Evolutionary conservation across 495 filamentous ascomycete species (phyloP), one percentile per base, ranked within the genome.

Genomic region (Penicillium bialowiezense): DNA sequence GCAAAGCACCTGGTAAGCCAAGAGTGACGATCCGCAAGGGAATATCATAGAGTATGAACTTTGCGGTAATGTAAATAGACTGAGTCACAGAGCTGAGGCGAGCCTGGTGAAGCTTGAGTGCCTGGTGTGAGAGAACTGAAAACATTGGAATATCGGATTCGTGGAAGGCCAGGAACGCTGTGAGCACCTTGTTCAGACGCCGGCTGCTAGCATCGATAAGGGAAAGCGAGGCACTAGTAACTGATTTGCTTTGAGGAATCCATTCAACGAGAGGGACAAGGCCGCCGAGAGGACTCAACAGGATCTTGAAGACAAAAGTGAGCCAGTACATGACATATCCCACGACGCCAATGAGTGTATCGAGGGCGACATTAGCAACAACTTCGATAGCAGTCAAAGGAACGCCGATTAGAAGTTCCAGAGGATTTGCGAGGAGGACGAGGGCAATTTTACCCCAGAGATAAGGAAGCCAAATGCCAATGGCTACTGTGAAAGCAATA

Each of bases 381-480:
- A 79, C 79, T 31, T 88, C 88, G 5, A 88, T 57, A 14, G 89
- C 73, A 15, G 79, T 79, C 19, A 92, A 75, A 5, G 90, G 86
- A 15, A 91, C 75, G 58, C 85, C 79, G 51, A 91, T 60, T 34
- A 84, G 61, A 17, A 87, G 72, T 14, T 82, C 71, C 17, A 88
- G 68, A 4, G 95, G 93, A 51, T 91, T 89, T 28, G 88, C 90
- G 20, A 95, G 51, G 18, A 88, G 69, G 51, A 93, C 82, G 28
- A 97, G 75, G 3, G 87, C 82, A 18, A 92, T 72, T 54, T 95
- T 93, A 12, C 93, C 93, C 58, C 85, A 83, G 23, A 95, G 82
- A 65, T 97, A 99, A 0, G 93, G 93, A 37, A 97, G 72, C 70
- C 93, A 96, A 36, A 97, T 82, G 7, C 89, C 90, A 48, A 86